Evolutionary conservation across 495 filamentous ascomycete genomes (phyloP), one percentile per base, ranked within the genome.

Genomic region (Pyronema omphalodes): DNA sequence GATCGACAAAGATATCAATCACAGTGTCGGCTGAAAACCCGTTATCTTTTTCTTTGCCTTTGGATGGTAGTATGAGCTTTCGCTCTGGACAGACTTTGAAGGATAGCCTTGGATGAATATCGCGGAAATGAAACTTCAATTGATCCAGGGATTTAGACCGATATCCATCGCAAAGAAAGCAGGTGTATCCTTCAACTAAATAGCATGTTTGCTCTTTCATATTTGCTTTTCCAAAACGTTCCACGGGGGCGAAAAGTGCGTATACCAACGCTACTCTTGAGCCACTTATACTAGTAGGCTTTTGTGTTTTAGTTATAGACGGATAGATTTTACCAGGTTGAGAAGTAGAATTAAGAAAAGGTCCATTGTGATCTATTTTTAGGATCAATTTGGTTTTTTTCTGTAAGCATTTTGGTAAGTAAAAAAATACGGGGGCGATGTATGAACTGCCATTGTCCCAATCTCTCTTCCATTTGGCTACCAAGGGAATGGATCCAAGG

Each of bases 91-190:
- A 62, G 15, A 65, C 55, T 37, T 50, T 56, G 40, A 65, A 65
- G 23, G 57, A 49, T 52, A 65, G 56, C 5, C 61, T 41, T 46
- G 59, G 62, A 46, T 65, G 62, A 19, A 53, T 56, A 17, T 53
- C 59, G 34, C 59, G 53, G 2, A 65, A 52, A 51, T 65, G 62
- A 15, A 65, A 59, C 33, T 65, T 58, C 40, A 65, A 53, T 52
- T 52, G 52, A 1, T 41, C 56, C 17, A 53, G 56, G 36, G 23
- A 45, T 35, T 47, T 50, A 50, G 64, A 60, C 45, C 65, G 59
- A 39, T 51, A 57, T 17, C 62, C 55, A 37, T 64, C 62, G 51
- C 62, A 65, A 48, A 65, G 55, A 12, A 57, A 51, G 41, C 62
- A 65, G 7, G 55, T 51, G 37, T 58, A 65, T 37, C 61, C 58